Base-by-base conservation (phyloP, 257 asterid genomes). In the Anisodus acutangulus region DNA sequence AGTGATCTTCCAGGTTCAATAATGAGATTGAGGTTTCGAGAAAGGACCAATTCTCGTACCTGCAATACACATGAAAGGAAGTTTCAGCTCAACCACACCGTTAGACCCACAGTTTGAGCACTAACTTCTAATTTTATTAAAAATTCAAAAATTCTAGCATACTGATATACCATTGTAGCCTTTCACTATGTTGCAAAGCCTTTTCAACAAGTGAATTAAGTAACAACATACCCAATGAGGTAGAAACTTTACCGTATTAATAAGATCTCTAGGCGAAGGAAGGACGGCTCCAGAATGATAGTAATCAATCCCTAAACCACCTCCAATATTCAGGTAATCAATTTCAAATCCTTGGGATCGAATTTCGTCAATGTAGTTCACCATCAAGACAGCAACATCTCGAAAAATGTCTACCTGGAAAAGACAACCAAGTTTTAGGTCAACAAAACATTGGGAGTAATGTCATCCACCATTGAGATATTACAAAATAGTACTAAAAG, bases 1-100 rank as follows among this genome's bases (percentile, higher is more conserved):
- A 96, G 89, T 22, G 99, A 96, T 88, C 99, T 87, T 74, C 98
- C 99, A 26, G 99, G 99, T 88, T 96, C 98, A 55, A 96, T 96
- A 76, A 96, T 93, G 85, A 96, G 99, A 88, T 94, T 96, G 63
- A 96, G 94, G 67, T 91, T 91, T 81, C 93, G 91, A 53, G 99
- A 94, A 83, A 92, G 85, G 70, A 96, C 99, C 90, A 96, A 87
- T 85, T 93, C 97, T 9, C 97, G 90, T 1, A 94, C 99, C 99
- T 95, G 89, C 66, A 82, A 85, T 60, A 17, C 55, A 63, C 31
- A 84, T 62, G 66, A 64, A 9, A 59, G 60, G 31, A 66, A n/a
- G 19, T 22, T 13, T 26, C 81, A 76, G 7, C 81, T 26, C 13
- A 76, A 76, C 13, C 64, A 68, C 63, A 51, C 35, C 0, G 64